A percentile compares a stretch with the other conserved stretches of the same genome.
Evolutionary conservation across 2,329 filamentous ascomycete species (phyloP).

Genomic region (Cladobotryum protrusum): DNA sequence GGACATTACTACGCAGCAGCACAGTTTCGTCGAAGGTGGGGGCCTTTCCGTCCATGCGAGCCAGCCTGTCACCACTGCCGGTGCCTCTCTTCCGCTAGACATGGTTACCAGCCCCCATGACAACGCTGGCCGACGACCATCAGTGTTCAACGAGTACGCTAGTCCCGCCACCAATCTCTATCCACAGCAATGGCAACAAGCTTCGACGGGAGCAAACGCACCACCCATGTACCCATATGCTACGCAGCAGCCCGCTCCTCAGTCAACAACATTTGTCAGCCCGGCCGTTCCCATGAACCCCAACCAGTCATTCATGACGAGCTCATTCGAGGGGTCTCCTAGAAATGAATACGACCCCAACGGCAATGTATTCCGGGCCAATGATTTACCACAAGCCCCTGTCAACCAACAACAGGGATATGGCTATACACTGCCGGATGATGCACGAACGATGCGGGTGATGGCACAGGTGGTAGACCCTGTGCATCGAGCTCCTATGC

Average conservation of each 20-base stretch:
- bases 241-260: constrained; percentile 29
- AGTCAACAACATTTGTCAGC: constrained; percentile 26
- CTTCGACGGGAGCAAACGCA: constrained; percentile 34
- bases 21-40: constrained; percentile 34
- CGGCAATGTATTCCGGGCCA: constrained; percentile 28
- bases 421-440: constrained; percentile 27
- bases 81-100: constrained; percentile 36
- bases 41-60: constrained; percentile 27
- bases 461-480: constrained; percentile 25
- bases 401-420: constrained; percentile 28
- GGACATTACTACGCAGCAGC: constrained; percentile 36
- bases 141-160: constrained; percentile 42
- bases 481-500: constrained; percentile 23
- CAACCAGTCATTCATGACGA: constrained; percentile 27
- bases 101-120: constrained; percentile 42
- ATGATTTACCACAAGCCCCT: constrained; percentile 23
- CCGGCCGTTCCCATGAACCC: constrained; percentile 27
- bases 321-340: constrained; percentile 29
- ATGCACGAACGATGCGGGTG: constrained; percentile 26
- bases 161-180: constrained; percentile 37
- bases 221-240: constrained; percentile 42
- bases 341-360: constrained; percentile 28
- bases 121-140: constrained; percentile 40
- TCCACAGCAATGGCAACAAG: constrained; percentile 38
- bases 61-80: constrained; percentile 29